Evolutionary conservation across 1,284 basidiomycete species (phyloP).

Genomic region (Rhodotorula mucilaginosa): DNA sequence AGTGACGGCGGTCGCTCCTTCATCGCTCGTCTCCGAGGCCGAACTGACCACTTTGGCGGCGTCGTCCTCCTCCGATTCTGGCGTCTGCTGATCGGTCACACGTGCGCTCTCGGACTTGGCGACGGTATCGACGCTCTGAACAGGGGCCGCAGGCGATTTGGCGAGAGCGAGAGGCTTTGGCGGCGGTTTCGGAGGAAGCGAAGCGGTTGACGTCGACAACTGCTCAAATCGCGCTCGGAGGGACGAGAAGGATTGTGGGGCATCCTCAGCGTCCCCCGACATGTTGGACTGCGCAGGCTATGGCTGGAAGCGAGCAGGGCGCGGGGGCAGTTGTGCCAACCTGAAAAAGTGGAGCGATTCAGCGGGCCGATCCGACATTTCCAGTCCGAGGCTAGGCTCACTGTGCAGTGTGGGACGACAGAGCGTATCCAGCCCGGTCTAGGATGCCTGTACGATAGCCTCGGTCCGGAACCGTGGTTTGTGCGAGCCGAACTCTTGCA

Average conservation of each 20-base stretch:
- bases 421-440: no score
- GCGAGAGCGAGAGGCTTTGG: neutral
- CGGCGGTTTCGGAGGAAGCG: neutral
- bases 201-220: neutral
- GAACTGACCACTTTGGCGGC: no score
- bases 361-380: no score
- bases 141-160: neutral
- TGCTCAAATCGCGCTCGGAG: slow-evolving; percentile 31
- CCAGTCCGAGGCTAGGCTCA: no score
- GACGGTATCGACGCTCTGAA: neutral
- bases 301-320: neutral
- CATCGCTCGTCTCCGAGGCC: no score
- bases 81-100: neutral
- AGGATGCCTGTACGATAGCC: no score
- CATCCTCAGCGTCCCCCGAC: neutral
- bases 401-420: no score
- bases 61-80: no score
- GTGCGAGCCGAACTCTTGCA: no score
- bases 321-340: neutral
- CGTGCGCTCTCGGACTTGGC: neutral
- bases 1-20: no score
- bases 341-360: no score
- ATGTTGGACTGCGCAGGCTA: neutral
- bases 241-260: slow-evolving; percentile 13
- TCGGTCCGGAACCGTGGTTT: no score